A percentile compares a stretch with the other conserved stretches of the same genome.
phyloP scores from a whole-genome alignment of 306 rosid genomes.

The Phaseolus lunatus region DNA sequence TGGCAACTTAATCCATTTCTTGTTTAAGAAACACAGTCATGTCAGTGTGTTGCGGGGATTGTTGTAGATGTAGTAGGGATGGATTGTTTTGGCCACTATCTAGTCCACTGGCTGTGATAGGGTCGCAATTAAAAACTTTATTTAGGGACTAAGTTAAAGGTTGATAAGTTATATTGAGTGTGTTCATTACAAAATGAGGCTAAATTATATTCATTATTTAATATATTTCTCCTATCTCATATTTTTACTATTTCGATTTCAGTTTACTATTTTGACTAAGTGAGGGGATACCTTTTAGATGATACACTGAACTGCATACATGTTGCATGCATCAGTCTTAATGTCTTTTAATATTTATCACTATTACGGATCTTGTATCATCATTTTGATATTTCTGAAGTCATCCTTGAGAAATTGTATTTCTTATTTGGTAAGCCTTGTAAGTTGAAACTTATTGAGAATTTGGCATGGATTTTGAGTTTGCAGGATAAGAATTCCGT shows the following conservation, averaged over 20 bases:
- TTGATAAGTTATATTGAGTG: neutral
- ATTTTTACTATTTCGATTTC: constrained; percentile 5
- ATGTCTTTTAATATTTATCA: constrained; percentile 18
- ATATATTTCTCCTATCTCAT: constrained; percentile 32
- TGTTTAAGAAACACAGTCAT: neutral
- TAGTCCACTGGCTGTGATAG: constrained; percentile 8
- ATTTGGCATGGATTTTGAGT: constrained; percentile 44
- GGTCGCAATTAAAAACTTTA: neutral
- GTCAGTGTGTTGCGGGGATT: neutral
- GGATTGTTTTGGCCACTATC: constrained; percentile 19
- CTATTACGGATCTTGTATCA: constrained; percentile 19
- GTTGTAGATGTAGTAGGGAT: neutral
- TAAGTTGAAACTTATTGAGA: constrained; percentile 38
- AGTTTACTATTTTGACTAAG: neutral
- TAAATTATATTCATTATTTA: constrained; percentile 13
- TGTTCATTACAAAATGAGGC: constrained; percentile 20
- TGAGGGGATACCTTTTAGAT: neutral
- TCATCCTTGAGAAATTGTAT: constrained; percentile 14
- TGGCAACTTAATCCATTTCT: constrained; percentile 18
- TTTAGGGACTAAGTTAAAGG: neutral
- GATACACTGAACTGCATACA: constrained; percentile 4
- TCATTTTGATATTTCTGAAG: constrained; percentile 22
- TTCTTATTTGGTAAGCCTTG: constrained; percentile 14
- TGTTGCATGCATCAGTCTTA: constrained; percentile 1
- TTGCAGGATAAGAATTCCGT: constrained; percentile 96